Base-by-base conservation (phyloP, 305 asterid genomes). In the Ajuga reptans region DNA sequence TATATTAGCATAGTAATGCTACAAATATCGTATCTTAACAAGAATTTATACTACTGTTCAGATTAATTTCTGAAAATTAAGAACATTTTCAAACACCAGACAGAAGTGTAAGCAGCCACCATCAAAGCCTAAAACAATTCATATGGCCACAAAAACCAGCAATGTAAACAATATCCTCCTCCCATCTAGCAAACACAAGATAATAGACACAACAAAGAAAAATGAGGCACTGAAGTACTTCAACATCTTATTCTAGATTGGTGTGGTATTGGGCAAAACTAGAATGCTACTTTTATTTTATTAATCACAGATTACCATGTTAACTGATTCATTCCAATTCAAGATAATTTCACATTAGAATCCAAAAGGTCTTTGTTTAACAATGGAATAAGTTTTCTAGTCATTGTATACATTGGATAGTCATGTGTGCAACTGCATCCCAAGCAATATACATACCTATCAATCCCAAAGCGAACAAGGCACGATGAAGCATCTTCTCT, bases 401-500 rank as follows among this genome's bases (percentile, higher is more conserved):
- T 10, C 29, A 50, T 46, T 17, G 51, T 61, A 37, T 51, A 54
- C 29, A 64, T 36, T 6, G 49, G 58, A 52, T 51, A 66, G 65
- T 52, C 64, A 74, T 56, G 64, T 8, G 36, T 64, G 53, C n/a
- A n/a, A n/a, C n/a, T n/a, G 52, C 56, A 50, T 71, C 34, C 43
- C 60, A 60, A 64, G 73, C 69, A 63, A 69, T 21, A 57, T 16
- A 68, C 80, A 66, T 82, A 91, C 99, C 96, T 94, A 79, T 91
- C 97, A 56, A 79, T 73, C 65, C 91, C 96, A 80, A 93, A 87
- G 43, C 93, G 96, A 76, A 94, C 95, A 65, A 94, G 91, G 76
- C 99, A 94, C 1, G 99, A 91, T 64, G 98, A 87, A 79, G 95
- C 95, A 80, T 94, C 91, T 64, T 83, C 87, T 79, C 91, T 83